phyloP scores from a whole-genome alignment of 208 protist species.

The Leishmania tropica region DNA sequence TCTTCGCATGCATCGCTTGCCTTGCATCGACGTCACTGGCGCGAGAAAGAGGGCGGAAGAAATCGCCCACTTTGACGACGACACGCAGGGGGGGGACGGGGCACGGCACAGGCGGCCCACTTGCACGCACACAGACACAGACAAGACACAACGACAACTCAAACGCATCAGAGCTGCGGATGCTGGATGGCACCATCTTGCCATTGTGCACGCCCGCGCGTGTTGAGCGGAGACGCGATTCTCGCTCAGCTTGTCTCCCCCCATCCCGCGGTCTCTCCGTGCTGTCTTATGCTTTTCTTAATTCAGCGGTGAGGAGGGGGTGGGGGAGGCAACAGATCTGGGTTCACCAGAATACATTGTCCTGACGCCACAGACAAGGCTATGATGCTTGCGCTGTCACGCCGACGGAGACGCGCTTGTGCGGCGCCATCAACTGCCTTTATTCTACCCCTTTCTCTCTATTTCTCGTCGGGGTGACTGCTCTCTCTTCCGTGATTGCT shows the following conservation, averaged over 20 bases:
- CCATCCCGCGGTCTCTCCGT: not conserved
- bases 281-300: not conserved
- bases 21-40: not conserved
- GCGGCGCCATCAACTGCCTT: not conserved
- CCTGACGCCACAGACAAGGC: not conserved
- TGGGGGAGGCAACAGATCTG: not conserved
- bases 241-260: not conserved
- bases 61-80: not conserved
- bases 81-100: not conserved
- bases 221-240: not conserved
- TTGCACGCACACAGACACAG: constrained; percentile 4
- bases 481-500: not conserved
- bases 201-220: not conserved
- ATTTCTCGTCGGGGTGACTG: not conserved
- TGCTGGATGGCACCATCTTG: not conserved
- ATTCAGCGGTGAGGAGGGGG: not conserved
- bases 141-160: not conserved
- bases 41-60: not conserved
- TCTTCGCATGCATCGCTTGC: not conserved
- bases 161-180: not conserved
- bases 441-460: not conserved
- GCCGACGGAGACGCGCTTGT: not conserved
- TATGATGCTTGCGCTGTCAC: not conserved
- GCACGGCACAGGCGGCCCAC: not conserved
- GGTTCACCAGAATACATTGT: not conserved